Evolutionary conservation across 2,329 filamentous ascomycete genomes (phyloP), one percentile per base, ranked within the genome.

Genomic region (Beauveria caledonica): DNA sequence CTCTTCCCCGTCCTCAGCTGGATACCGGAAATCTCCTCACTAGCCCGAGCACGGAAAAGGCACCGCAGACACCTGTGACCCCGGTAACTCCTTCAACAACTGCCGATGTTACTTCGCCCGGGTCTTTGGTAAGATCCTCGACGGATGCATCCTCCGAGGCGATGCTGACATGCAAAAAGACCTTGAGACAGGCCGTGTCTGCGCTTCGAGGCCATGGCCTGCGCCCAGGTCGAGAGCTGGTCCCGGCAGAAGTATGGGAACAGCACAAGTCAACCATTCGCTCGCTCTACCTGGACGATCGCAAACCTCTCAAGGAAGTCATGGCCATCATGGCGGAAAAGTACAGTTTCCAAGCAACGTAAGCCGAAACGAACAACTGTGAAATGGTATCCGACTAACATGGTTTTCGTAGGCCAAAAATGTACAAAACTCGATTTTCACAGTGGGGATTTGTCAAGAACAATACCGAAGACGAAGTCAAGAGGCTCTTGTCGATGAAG

Each of bases 391-490:
- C 11, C 29, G 27, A 46, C 67, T 70, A 53, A 69, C 63, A 48
- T 33, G 29, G 10, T 33, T 23, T 4, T 13, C 9, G 52, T 53
- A 81, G 79, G 19, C 77, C 79, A 19, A 80, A 80, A 64, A 81
- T 81, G 79, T 81, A 81, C 68, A 81, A 81, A 66, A 80, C 78
- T n/a, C 72, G 79, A 25, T 81, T 81, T 65, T 79, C 79, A 15
- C 78, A 80, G 63, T 81, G 79, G 79, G 78, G 78, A 0, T 81
- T 81, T 63, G 78, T 78, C 45, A 81, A 81, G 70, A 81, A 81
- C 62, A 81, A 81, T 63, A 81, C 78, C 46, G 79, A 81, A 61
- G 78, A 80, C 27, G 79, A 81, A 60, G 78, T 81, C 8, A 79
- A 80, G 66, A 72, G 75, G 19, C 70, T 81, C 54, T 68, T 81